Evolutionary conservation across 2,329 filamentous ascomycete genomes (phyloP).

Genomic region (Fusarium sp.): DNA sequence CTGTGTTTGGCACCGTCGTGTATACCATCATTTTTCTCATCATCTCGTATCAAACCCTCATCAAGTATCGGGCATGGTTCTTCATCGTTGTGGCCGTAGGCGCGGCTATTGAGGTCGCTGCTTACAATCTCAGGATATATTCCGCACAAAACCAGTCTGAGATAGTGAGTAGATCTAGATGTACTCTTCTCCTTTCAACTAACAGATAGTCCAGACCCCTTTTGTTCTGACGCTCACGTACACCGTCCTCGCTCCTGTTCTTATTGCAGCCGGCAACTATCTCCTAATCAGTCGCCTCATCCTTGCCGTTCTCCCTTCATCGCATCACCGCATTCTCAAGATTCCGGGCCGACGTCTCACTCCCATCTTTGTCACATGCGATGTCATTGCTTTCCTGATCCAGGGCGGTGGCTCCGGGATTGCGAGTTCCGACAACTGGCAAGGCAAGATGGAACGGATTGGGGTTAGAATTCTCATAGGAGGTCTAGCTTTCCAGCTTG

Average conservation of each 20-base stretch:
- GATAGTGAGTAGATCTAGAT: constrained; percentile 43
- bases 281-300: constrained; percentile 60
- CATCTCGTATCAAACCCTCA: constrained; percentile 53
- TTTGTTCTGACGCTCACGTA: constrained; percentile 53
- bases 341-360: constrained; percentile 53
- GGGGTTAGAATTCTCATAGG: constrained; percentile 55
- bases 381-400: constrained; percentile 56
- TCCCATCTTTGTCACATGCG: constrained; percentile 56
- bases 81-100: constrained; percentile 56
- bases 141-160: constrained; percentile 49
- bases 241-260: constrained; percentile 59
- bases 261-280: constrained; percentile 61
- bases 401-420: constrained; percentile 57
- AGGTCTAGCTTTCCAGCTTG: constrained; percentile 53
- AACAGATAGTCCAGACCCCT: constrained; percentile 41
- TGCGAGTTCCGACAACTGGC: constrained; percentile 54
- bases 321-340: constrained; percentile 48
- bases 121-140: constrained; percentile 52
- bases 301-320: constrained; percentile 48
- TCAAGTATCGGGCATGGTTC: constrained; percentile 54
- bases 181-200: background rate
- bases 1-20: constrained; percentile 53
- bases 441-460: constrained; percentile 49
- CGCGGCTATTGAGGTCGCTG: constrained; percentile 53
- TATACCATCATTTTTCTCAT: constrained; percentile 52